Evolutionary conservation across 2,329 filamentous ascomycete species (phyloP).

Genomic region (Calonectria ilicicola): DNA sequence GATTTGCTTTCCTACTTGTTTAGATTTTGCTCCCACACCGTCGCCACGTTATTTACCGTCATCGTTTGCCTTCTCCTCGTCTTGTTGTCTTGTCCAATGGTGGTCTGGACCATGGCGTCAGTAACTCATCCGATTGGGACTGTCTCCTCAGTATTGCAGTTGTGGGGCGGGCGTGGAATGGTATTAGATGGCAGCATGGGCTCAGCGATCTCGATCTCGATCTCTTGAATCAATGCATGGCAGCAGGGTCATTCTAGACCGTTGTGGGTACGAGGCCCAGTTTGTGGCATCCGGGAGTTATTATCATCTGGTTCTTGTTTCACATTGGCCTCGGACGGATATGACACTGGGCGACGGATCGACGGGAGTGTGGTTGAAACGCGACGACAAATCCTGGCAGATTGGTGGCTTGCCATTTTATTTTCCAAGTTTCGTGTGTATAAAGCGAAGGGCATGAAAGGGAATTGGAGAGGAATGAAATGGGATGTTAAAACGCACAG

Average conservation of each 20-base stretch:
- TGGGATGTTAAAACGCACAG: background rate
- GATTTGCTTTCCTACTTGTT: conserved; percentile 17
- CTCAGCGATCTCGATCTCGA: background rate
- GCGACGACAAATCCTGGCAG: background rate
- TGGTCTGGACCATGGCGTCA: background rate
- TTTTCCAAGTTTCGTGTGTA: conserved; percentile 7
- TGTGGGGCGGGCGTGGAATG: background rate
- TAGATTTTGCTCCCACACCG: background rate
- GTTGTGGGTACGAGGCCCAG: conserved; percentile 6
- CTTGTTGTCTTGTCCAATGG: background rate
- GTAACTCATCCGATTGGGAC: background rate
- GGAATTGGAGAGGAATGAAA: background rate
- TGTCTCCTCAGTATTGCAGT: background rate
- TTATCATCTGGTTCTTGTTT: conserved; percentile 27
- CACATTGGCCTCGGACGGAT: conserved; percentile 23
- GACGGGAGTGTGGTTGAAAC: background rate
- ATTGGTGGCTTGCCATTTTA: conserved; percentile 18
- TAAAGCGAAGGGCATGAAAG: background rate
- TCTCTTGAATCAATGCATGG: conserved; percentile 8
- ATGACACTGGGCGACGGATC: background rate
- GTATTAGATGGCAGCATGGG: background rate
- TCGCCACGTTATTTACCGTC: background rate
- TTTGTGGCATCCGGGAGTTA: background rate
- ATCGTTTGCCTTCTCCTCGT: background rate
- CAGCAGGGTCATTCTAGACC: conserved; percentile 15